A percentile compares a stretch with the other conserved stretches of the same genome.
Evolutionary conservation across 371 early-diverging fungal species (phyloP).

Genomic region (Blastocladiella emersonii): DNA sequence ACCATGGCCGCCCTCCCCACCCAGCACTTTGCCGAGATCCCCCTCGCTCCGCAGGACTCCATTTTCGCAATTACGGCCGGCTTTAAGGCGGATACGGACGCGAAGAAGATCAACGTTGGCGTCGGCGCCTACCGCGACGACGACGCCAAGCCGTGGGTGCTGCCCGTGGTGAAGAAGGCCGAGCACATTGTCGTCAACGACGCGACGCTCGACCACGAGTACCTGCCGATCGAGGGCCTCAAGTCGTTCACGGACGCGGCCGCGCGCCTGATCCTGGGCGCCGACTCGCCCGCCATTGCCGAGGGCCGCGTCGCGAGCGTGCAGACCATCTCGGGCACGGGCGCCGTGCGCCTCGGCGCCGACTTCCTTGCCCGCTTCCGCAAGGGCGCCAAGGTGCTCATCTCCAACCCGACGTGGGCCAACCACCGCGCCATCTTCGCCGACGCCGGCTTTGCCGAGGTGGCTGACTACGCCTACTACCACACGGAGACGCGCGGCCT

Average conservation of each 20-base stretch:
- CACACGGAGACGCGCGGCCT: constrained; percentile 58
- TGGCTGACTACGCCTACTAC: constrained; percentile 81
- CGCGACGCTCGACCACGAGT: constrained; percentile 76
- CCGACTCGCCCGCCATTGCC: constrained; percentile 55
- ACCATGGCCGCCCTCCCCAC: constrained; percentile 9
- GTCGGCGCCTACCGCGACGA: constrained; percentile 93
- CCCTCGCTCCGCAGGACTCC: constrained; percentile 73
- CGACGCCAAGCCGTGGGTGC: constrained; percentile 81
- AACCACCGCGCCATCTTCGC: constrained; percentile 82
- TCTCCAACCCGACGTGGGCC: constrained; percentile 96
- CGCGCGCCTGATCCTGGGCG: constrained; percentile 66
- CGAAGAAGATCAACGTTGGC: constrained; percentile 82
- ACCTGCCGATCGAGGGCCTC: constrained; percentile 74
- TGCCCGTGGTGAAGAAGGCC: constrained; percentile 85
- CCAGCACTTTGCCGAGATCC: constrained; percentile 44
- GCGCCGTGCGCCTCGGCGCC: constrained; percentile 76
- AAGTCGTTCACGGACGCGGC: constrained; percentile 61
- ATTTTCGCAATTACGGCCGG: constrained; percentile 74
- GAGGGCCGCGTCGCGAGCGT: constrained; percentile 56
- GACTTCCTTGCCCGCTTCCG: constrained; percentile 61
- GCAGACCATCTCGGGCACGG: constrained; percentile 94
- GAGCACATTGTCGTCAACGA: constrained; percentile 58
- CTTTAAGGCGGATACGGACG: constrained; percentile 63
- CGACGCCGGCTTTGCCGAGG: constrained; percentile 59
- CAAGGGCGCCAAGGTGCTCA: constrained; percentile 51